Evolutionary conservation across 306 rosid species (phyloP), one percentile per base, ranked within the genome.

Genomic region (cucumber (Cucumis sativus)): DNA sequence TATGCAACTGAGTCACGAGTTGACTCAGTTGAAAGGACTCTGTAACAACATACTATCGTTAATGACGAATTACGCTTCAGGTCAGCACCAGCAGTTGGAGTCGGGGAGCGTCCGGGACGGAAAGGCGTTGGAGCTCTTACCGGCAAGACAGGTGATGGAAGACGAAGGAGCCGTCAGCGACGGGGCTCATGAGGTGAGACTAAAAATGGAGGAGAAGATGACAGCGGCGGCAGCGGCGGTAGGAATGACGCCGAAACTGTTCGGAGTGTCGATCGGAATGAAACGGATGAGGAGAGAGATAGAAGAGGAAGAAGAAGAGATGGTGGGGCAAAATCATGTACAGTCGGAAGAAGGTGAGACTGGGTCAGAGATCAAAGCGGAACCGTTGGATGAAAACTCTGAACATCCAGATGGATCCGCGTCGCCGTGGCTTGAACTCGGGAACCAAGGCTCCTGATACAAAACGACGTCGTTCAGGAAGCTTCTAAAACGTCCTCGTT

Each of bases 201-300:
- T 30, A 41, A 66, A 8, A 61, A 6, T 41, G 23, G 10, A 13
- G 10, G 68, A 55, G 78, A 58, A 7, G 64, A 58, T 8, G 84
- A 16, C 5, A 16, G 73, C n/a, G 5, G 54, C 58, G 35, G 49
- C 69, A 10, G 78, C 54, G 28, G 75, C 65, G 33, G 57, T 40
- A 10, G 70, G 62, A 12, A 58, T 57, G 30, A 80, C 83, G 63
- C 96, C 93, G 15, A 89, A 83, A 77, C 70, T 95, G 75, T 95
- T 95, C 37, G 99, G 99, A 18, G 97, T 95, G 35, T 88, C 97
- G 3, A 91, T 95, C 76, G 97, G 96, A 12, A 65, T 75, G 43
- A 95, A 95, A 85, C 86, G 99, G 59, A 75, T 47, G 75, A 86
- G 96, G 77, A 85, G 79, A 16, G 88, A 90, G 23, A 78, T 79